phyloP scores from a whole-genome alignment of 495 filamentous ascomycete genomes.

The Penicillium herquei region DNA sequence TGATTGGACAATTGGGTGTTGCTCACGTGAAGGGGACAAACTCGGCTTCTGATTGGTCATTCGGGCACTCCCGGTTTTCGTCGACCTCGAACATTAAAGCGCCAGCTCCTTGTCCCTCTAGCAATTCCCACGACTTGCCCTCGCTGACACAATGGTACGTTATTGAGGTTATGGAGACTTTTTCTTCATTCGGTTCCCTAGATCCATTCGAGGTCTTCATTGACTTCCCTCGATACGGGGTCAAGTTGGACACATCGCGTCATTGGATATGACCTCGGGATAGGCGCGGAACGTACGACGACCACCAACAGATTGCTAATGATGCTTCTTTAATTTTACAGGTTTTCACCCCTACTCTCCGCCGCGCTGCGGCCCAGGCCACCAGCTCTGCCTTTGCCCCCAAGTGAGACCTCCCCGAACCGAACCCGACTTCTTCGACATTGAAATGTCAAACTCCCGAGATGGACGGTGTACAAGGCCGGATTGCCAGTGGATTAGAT shows the following conservation, averaged over 20 bases:
- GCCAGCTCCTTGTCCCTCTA: conserved; percentile 26
- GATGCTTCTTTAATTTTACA: conserved; percentile 9
- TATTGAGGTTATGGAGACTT: neutral
- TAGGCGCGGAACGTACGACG: conserved; percentile 6
- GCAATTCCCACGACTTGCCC: conserved; percentile 28
- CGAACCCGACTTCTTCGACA: neutral
- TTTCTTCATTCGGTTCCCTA: neutral
- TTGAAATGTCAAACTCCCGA: neutral
- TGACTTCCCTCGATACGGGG: neutral
- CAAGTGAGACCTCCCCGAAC: conserved; percentile 37
- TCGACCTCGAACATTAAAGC: conserved; percentile 33
- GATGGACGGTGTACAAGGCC: neutral
- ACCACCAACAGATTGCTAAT: conserved; percentile 24
- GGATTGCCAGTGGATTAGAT: neutral
- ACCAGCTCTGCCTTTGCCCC: conserved; percentile 40
- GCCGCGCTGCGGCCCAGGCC: conserved; percentile 43
- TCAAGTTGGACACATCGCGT: conserved; percentile 7
- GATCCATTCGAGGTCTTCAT: neutral
- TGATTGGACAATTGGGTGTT: conserved; percentile 2
- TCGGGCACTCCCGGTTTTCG: conserved; percentile 42
- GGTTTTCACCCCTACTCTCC: conserved; percentile 43
- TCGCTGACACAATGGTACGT: conserved; percentile 35
- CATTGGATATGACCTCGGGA: conserved; percentile 10
- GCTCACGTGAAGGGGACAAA: neutral
- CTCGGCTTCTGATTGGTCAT: conserved; percentile 28